Evolutionary conservation across 352 stramenopile species (phyloP), one percentile per base, ranked within the genome.

Genomic region (Thalassiosira mediterranea): DNA sequence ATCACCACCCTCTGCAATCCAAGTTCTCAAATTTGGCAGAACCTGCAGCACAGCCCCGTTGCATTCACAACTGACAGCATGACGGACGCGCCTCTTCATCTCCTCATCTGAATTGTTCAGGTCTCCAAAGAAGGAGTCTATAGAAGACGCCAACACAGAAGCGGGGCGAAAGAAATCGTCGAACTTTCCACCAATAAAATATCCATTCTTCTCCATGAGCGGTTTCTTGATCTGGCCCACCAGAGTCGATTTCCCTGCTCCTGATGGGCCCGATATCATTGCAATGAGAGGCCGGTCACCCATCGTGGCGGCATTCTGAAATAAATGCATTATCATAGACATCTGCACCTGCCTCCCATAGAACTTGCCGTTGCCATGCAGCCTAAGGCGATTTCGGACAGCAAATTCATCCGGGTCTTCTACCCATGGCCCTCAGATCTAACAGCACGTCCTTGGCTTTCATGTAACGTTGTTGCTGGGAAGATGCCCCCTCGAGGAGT

Each of bases 171-270:
- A 13, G 7, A 44, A 44, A 32, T 11, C 15, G 34, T 56, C 48
- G 25, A 82, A 77, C 37, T 82, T 82, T 11, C 67, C 57, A n/a
- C 58, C 47, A 28, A 82, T 73, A 21, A 82, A 75, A 29, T 31
- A 68, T 47, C 73, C 73, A 26, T 68, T 61, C 34, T 59, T 31
- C 10, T 70, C 10, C 0, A 10, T 13, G 0, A 82, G 28, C 23
- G 52, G 66, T 47, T 74, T 71, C 11, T 56, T 66, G 11, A 82
- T 62, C 52, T 82, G 73, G 46, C 71, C 54, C 0, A 78, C 46
- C n/a, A 82, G 34, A 17, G 65, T 44, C 19, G 65, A 58, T 60
- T 74, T 74, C 59, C 62, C 61, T 11, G 61, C 70, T 4, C 61
- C 70, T n/a, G 62, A 38, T 56, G 63, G 48, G 25, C 70, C 70